Evolutionary conservation across 2,329 filamentous ascomycete genomes (phyloP).

Genomic region (Colletotrichum tropicicola): DNA sequence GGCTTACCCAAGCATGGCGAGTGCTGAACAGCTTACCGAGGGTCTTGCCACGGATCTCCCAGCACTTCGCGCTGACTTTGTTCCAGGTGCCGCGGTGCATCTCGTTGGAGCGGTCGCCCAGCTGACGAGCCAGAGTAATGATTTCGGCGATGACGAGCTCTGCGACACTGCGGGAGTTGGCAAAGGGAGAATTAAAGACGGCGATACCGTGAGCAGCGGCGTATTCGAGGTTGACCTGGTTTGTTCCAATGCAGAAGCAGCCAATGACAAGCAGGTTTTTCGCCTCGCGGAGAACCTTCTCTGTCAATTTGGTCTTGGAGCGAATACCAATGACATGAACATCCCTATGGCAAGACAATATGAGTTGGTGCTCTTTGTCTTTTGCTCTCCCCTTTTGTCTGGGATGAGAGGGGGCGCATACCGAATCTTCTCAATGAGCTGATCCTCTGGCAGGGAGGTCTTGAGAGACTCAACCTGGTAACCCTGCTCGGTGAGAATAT

Average conservation of each 20-base stretch:
- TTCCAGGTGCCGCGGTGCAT: conserved; percentile 97
- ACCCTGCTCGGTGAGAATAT: conserved; percentile 84
- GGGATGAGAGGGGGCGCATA: conserved; percentile 48
- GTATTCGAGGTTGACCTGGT: conserved; percentile 88
- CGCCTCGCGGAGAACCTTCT: conserved; percentile 84
- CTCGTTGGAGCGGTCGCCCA: conserved; percentile 92
- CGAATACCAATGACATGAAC: conserved; percentile 98
- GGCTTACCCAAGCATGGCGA: too few relatives aligned
- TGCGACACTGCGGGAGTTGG: conserved; percentile 95
- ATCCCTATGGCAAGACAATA: conserved; percentile 64
- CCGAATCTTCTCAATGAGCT: conserved; percentile 97
- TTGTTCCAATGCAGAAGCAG: conserved; percentile 99
- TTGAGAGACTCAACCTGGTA: conserved; percentile 97
- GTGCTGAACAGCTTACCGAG: conserved; percentile 72
- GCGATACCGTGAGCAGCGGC: conserved; percentile 88
- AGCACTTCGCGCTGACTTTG: conserved; percentile 95
- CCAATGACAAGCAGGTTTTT: conserved; percentile 96
- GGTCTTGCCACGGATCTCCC: conserved; percentile 98
- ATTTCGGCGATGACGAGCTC: conserved; percentile 96
- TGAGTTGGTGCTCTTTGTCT: conserved; percentile 17
- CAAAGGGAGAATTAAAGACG: conserved; percentile 99
- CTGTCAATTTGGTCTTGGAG: conserved; percentile 94
- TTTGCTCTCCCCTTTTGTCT: neutral
- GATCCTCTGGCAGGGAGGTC: conserved; percentile 86
- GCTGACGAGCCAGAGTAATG: conserved; percentile 88